Base-by-base conservation (phyloP, 331 rosid species). In the Erythrophleum ivorense region DNA sequence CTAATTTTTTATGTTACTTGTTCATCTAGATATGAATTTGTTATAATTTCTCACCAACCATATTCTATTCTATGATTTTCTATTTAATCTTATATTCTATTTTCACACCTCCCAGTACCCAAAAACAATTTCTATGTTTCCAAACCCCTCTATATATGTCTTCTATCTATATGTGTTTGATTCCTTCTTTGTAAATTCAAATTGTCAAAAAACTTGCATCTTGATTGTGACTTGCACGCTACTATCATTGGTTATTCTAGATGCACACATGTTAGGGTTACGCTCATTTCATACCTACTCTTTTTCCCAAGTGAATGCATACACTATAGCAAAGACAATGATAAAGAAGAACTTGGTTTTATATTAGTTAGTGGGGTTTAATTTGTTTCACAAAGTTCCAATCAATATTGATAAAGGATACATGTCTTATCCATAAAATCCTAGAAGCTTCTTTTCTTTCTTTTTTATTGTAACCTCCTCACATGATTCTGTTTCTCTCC, bases 201-300 rank as follows among this genome's bases (percentile, higher is more conserved):
- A 68, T 36, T 63, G 48, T 63, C 54, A 63, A 75, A 48, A 31
- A 45, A 45, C 2, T 40, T 40, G 12, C 0, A 10, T 18, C 11
- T 43, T 4, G 18, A 69, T 69, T 24, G 11, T n/a, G 34, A 13
- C 52, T 60, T 86, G 85, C 86, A 80, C 79, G 78, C 58, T 68
- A 59, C 75, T 72, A 89, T 91, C 84, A 81, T 74, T 78, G 34
- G 46, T 16, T 84, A 70, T 84, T 81, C 87, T 87, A 85, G 87
- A 91, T 82, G 88, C 86, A 82, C 94, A 89, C 92, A 94, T 91
- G 94, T 76, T 84, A 54, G 80, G 62, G 52, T 34, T 81, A 45
- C 65, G 40, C 73, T 65, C 63, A 49, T 59, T n/a, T 41, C 60
- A 64, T 46, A 12, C 36, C 55, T 18, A 1, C 71, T 45, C 13